These are phyloP conservation scores for Neoscytalidium dimidiatum DNA, from an alignment of 2,329 filamentous ascomycete species.

Conservation along the genomic window DNA sequence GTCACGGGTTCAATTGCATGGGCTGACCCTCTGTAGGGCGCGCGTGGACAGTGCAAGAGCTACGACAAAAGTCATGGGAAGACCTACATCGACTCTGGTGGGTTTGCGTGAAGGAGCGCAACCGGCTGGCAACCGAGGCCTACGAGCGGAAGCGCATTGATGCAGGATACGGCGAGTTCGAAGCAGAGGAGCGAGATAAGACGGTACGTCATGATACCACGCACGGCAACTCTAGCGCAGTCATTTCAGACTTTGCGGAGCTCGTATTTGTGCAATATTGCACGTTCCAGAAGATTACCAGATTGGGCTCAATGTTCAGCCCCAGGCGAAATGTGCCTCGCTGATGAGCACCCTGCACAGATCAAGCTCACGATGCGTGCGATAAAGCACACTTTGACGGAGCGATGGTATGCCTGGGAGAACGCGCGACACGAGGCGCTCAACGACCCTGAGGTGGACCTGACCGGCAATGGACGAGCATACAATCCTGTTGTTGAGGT, in stretches of 20 bases:
- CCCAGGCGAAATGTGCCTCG: neutral
- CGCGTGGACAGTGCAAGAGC: slow-evolving; percentile 80
- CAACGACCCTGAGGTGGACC: slow-evolving; percentile 57
- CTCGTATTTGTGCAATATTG: slow-evolving; percentile 15
- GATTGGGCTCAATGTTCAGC: neutral
- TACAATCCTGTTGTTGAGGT: slow-evolving; percentile 13
- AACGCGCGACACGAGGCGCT: slow-evolving; percentile 61
- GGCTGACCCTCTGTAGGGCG: slow-evolving; percentile 55
- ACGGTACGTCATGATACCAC: slow-evolving; percentile 58
- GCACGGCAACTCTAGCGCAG: neutral
- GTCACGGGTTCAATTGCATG: neutral
- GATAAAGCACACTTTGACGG: slow-evolving; percentile 83
- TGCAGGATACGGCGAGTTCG: slow-evolving; percentile 72
- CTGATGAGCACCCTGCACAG: slow-evolving; percentile 46
- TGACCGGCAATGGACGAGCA: slow-evolving; percentile 31
- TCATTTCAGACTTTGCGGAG: neutral
- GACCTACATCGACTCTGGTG: slow-evolving; percentile 93
- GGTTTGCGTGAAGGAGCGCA: slow-evolving; percentile 88
- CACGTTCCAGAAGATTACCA: slow-evolving; percentile 1
- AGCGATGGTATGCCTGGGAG: slow-evolving; percentile 86
- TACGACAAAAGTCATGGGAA: slow-evolving; percentile 88
- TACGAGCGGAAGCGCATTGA: slow-evolving; percentile 68
- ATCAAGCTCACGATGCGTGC: slow-evolving; percentile 74
- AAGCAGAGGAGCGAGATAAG: slow-evolving; percentile 64
- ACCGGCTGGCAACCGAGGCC: slow-evolving; percentile 78